Evolutionary conservation across 148 eudicot species (phyloP), one percentile per base, ranked within the genome.

Genomic region (Rhododendron molle): DNA sequence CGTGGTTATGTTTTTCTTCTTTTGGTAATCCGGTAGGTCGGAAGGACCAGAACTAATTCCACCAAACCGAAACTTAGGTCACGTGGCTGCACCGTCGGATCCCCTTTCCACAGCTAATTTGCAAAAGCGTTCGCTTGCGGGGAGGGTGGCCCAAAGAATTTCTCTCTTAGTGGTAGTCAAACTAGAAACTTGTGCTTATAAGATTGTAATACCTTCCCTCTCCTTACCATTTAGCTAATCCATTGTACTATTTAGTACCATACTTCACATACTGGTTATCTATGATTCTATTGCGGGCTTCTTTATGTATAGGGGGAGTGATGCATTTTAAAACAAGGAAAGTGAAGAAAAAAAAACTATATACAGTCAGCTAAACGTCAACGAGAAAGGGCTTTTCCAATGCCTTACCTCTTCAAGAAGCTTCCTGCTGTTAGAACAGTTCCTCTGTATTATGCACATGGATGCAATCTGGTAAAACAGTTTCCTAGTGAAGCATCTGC

Each of bases 361-460:
- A 62, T 23, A 40, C 44, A 18, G 69, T 23, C 44, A 34, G 56
- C 23, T 26, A 67, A 40, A 82, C 50, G 13, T 23, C 21, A 81
- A 34, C 21, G 83, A 30, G 7, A 47, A 40, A 83, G 20, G 3
- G 4, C 0, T 30, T 34, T 28, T 32, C 18, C 38, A 15, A 12
- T 47, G 78, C 44, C 46, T 83, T 83, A 71, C 85, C 78, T 71
- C 78, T 46, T 30, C 40, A 15, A 21, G 62, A 83, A 83, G 78
- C 78, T 71, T 71, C 62, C 40, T 10, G 18, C 76, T 23, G 56
- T 44, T 14, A 3, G 71, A 21, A 81, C 18, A 52, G 15, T 3
- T 79, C 50, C 40, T 50, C n/a, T 14, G 65, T 4, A 40, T 0
- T 79, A 47, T 50, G 23, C 52, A 47, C 60, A 26, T 28, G 13